Conservation (phyloP, 441 rosid species). For the Syzygium malaccense region DNA sequence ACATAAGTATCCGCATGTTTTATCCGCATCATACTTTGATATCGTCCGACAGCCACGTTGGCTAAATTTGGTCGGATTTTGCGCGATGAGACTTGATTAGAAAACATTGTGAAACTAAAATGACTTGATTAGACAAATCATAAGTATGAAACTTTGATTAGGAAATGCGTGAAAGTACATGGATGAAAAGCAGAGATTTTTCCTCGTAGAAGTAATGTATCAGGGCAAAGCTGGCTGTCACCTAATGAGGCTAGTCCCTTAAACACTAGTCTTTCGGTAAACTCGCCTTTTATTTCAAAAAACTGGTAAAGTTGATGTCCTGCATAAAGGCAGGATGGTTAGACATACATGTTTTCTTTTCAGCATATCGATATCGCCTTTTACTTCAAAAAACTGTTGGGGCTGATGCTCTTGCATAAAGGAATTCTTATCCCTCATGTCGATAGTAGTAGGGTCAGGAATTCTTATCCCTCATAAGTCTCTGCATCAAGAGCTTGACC, state of each 20-base stretch:
- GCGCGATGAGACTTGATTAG: neutral
- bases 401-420: too few species aligned
- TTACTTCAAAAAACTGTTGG: too few species aligned
- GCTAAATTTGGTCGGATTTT: neutral
- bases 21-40: neutral
- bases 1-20: neutral
- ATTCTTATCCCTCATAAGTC: too few species aligned
- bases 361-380: neutral
- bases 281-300: neutral
- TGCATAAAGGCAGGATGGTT: neutral
- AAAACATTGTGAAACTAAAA: neutral
- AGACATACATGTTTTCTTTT: neutral
- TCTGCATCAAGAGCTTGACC: too few species aligned
- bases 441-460: neutral
- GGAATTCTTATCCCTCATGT: too few species aligned
- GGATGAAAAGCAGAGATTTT: neutral
- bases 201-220: neutral
- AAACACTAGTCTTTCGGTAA: neutral
- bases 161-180: neutral
- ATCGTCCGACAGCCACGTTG: fast-evolving
- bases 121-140: neutral
- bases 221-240: neutral
- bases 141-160: neutral
- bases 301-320: neutral
- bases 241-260: neutral